Base-by-base conservation (phyloP, 192 early-diverging fungal genomes). In the Oehlia diaphana region DNA sequence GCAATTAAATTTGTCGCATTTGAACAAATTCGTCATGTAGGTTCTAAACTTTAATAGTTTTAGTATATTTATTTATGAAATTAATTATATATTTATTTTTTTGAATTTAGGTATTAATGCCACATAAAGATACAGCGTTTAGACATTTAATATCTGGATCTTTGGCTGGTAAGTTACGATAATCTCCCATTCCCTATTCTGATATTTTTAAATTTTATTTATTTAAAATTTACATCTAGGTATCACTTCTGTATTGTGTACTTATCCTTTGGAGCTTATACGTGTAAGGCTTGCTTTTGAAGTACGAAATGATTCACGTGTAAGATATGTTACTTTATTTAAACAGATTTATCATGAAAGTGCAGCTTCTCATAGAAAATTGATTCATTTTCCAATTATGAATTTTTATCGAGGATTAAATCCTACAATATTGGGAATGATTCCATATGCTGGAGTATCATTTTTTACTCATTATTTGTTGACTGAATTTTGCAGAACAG, bases 1-100 rank as follows among this genome's bases (percentile, higher is more conserved):
- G 95, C 96, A 10, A 94, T 99, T 83, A 98, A 98, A 83, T 99
- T 97, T 81, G 96, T 97, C 90, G 92, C 92, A 9, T 97, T 95
- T 83, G 98, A 99, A 87, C 96, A 99, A 84, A 92, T 91, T 77
- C 88, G 89, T 77, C 77, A 85, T 63, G 87, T 88, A 86, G 79
- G 88, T 68, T 21, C 19, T 28, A 47, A 76, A 5, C 7, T 42
- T 42, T 42, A 42, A 42, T 42, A 42, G 39, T 42, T 42, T 42
- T 42, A 42, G 8, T 8, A 42, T 8, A 42, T 42, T 42, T 42
- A 42, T 42, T 5, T 8, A 42, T 42, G 6, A 42, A 42, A 42
- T 42, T 42, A 42, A 42, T 42, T 42, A 42, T 37, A 37, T 4
- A 37, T 37, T 4, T 42, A 8, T 42, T 42, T 0, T 42, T 42